A percentile compares a stretch with the other conserved stretches of the same genome.
Evolutionary conservation across 352 stramenopile genomes (phyloP).

Genomic region (Phytophthora agathidicida): DNA sequence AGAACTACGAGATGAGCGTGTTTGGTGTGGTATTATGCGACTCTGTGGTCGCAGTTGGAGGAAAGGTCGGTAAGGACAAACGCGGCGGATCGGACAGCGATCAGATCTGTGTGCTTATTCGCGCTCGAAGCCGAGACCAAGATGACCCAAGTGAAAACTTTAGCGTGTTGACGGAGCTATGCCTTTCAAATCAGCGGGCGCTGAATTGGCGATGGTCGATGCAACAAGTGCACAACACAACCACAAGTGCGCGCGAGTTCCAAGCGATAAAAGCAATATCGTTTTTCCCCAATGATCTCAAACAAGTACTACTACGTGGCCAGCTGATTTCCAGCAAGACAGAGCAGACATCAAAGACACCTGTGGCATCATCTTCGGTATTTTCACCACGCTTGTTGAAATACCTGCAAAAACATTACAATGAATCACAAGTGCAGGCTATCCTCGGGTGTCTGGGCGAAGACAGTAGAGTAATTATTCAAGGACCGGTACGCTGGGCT

Average conservation of each 20-base stretch:
- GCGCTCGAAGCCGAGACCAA: slow-evolving; percentile 33
- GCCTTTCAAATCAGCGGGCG: slow-evolving; percentile 65
- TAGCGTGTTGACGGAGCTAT: slow-evolving; percentile 63
- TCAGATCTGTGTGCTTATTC: slow-evolving; percentile 69
- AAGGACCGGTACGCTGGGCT: slow-evolving; percentile 65
- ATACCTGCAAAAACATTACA: slow-evolving; percentile 69
- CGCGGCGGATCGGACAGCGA: slow-evolving; percentile 31
- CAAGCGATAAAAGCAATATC: slow-evolving; percentile 73
- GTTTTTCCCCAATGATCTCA: slow-evolving; percentile 59
- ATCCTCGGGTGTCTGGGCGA: slow-evolving; percentile 74
- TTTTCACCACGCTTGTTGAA: slow-evolving; percentile 54
- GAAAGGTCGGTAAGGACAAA: slow-evolving; percentile 10
- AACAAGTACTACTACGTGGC: slow-evolving; percentile 55
- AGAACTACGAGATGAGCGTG: slow-evolving; percentile 53
- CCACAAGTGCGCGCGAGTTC: slow-evolving; percentile 80
- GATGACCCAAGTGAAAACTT: slow-evolving; percentile 44
- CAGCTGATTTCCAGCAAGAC: slow-evolving; percentile 27
- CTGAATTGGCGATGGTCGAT: slow-evolving; percentile 68
- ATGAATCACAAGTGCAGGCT: slow-evolving; percentile 71
- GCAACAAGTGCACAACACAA: slow-evolving; percentile 76
- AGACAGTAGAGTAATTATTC: slow-evolving; percentile 74
- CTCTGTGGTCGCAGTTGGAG: slow-evolving; percentile 60
- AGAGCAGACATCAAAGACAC: slow-evolving; percentile 3
- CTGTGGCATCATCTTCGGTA: slow-evolving; percentile 7
- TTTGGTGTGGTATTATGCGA: slow-evolving; percentile 80